Evolutionary conservation across 2,329 filamentous ascomycete genomes (phyloP), one percentile per base, ranked within the genome.

Genomic region (Ilyonectria mors-panacis): DNA sequence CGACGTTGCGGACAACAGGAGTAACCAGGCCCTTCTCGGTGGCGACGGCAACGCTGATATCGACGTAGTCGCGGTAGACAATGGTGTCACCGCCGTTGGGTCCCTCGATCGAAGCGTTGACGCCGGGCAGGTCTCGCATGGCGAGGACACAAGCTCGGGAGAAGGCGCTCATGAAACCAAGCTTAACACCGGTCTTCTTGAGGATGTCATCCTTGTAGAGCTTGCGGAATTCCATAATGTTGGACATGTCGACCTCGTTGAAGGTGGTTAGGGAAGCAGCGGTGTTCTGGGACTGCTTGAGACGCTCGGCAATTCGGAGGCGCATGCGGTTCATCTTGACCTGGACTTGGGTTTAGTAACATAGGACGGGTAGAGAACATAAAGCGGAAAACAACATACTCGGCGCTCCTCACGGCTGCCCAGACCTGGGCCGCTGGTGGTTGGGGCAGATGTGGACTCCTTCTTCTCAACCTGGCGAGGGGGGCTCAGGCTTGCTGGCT

Each of bases 281-380:
- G 2, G 96, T 98, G 85, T 99, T 99, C 81, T 99, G 96, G 21
- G 96, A 98, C 82, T 99, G 96, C 90, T 99, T 99, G 72, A 99
- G 89, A 75, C 96, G 94, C 86, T 99, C 96, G 57, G 96, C 94
- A 75, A 98, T 99, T 69, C 96, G 92, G 68, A 98, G 90, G 73
- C 96, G 94, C 96, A 99, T 99, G 72, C 96, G 94, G 87, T 98
- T 98, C 96, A 99, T 99, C 88, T 99, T 99, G 78, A 98, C 94
- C 93, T 96, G 76, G 63, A 70, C 23, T 59, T 9, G 56, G 30
- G 15, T 9, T 70, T 56, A 70, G 61, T 17, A 64, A 44, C 6
- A 35, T 66, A 15, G 23, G 7, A 26, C 12, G 30, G 26, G 7
- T 12, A 63, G 26, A 15, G 28, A 17, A 9, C 10, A 19, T 33